Evolutionary conservation across 179 eudicot genomes (phyloP), one percentile per base, ranked within the genome.

Genomic region (Beta corolliflora): DNA sequence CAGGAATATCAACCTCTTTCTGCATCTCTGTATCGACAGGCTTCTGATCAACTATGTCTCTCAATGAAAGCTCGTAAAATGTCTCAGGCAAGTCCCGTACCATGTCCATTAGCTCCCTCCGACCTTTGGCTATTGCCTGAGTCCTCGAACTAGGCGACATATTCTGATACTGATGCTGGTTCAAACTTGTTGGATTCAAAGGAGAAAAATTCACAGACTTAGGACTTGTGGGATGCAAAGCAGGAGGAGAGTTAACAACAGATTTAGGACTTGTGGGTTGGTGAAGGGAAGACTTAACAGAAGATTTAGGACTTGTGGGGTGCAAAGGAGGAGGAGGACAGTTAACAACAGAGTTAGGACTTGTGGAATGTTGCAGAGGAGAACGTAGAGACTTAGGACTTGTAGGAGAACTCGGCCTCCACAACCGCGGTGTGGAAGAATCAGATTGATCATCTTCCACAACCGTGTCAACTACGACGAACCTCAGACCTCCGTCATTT

Each of bases 41-140:
- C 61, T 78, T 86, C 31, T 89, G 80, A 44, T 93, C 95, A 2
- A 93, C 97, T 4, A 93, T 80, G 79, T 93, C 97, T 41, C 75
- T 91, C 74, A 93, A 74, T 0, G 97, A 92, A 19, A 93, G 88
- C 85, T 93, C 97, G 25, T 91, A 92, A 56, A 81, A 87, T 0
- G 96, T 82, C 81, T 94, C 97, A 6, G 98, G 98, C 86, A 94
- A 90, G 88, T 80, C 91, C 80, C 87, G 86, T 2, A 93, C 92
- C 94, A 93, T 93, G 53, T 94, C 96, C 98, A 94, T 94, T 6
- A 94, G 81, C 85, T 94, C 98, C 83, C 73, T 78, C 46, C 92
- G 88, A 19, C 98, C 97, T 71, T 87, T 89, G 45, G 92, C 97
- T 5, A 94, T 93, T 9, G 95, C 98, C 69, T 88, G 91, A 78